Percentiles rank a stretch among this genome's conserved stretches.
Conservation (phyloP, 495 filamentous ascomycete genomes). For the Aspergillus baeticus region DNA sequence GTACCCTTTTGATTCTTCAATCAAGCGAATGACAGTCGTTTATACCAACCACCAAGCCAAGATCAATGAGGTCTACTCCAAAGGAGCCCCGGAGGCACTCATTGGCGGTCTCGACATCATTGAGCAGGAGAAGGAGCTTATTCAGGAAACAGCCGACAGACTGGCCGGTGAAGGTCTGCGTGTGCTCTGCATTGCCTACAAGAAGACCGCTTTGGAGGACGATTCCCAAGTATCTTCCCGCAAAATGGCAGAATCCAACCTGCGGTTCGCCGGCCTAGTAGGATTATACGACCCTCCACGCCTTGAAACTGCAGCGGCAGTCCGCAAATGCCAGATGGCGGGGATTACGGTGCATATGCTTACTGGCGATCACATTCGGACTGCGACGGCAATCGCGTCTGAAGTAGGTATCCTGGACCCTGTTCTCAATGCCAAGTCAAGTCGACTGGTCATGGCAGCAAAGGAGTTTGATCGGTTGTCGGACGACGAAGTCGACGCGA, state of each 20-base stretch:
- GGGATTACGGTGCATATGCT: conserved; percentile 71
- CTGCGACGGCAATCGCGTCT: conserved; percentile 59
- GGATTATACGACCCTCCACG: conserved; percentile 72
- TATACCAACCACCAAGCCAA: conserved; percentile 42
- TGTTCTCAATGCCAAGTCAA: conserved; percentile 45
- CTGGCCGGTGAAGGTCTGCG: conserved; percentile 77
- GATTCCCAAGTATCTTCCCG: conserved; percentile 30
- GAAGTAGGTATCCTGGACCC: conserved; percentile 64
- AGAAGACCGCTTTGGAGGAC: conserved; percentile 27
- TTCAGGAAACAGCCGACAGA: conserved; percentile 56
- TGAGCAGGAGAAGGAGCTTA: conserved; percentile 49
- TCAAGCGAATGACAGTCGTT: conserved; percentile 83
- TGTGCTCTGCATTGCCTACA: conserved; percentile 72
- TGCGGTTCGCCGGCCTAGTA: conserved; percentile 58
- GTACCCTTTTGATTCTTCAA: conserved; percentile 77
- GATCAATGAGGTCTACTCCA: conserved; percentile 59
- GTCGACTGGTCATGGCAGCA: conserved; percentile 60
- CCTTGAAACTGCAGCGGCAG: conserved; percentile 55
- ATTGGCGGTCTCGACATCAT: conserved; percentile 55
- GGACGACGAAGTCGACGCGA: conserved; percentile 57
- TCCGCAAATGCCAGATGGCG: conserved; percentile 55
- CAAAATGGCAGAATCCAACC: conserved; percentile 48
- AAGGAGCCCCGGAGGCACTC: conserved; percentile 65
- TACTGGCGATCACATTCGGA: conserved; percentile 64
- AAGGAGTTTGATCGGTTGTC: conserved; percentile 60